These are phyloP conservation scores for Prillingera fragicola DNA, from an alignment of 1,284 basidiomycete species.

Conservation along the genomic window DNA sequence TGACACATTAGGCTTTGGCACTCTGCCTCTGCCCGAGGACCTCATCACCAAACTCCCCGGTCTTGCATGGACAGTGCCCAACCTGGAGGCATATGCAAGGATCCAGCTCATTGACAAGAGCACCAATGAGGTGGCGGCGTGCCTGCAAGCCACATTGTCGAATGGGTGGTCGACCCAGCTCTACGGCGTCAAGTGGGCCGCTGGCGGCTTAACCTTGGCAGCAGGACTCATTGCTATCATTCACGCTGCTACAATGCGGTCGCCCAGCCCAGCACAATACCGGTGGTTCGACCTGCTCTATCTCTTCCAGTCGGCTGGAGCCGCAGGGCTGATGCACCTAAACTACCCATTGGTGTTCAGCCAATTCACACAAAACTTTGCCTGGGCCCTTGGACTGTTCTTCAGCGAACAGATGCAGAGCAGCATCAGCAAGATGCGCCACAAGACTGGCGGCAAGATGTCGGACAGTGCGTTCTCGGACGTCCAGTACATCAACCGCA, in stretches of 20 bases:
- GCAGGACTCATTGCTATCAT: slow-evolving; percentile 63
- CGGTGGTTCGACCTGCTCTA: slow-evolving; percentile 71
- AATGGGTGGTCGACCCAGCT: slow-evolving; percentile 83
- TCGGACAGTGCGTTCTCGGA: slow-evolving; percentile 57
- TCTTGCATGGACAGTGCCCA: slow-evolving; percentile 81
- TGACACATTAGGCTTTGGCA: slow-evolving; percentile 54
- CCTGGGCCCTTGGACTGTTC: slow-evolving; percentile 83
- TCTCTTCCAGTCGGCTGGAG: slow-evolving; percentile 75
- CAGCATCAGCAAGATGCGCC: slow-evolving; percentile 75
- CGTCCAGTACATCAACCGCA: slow-evolving; percentile 65
- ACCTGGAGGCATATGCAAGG: slow-evolving; percentile 84
- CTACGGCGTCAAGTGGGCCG: slow-evolving; percentile 68
- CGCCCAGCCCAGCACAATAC: slow-evolving; percentile 51
- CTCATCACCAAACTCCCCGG: slow-evolving; percentile 58
- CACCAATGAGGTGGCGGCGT: slow-evolving; percentile 70
- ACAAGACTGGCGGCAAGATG: slow-evolving; percentile 70
- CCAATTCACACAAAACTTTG: slow-evolving; percentile 76
- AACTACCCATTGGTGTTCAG: slow-evolving; percentile 81
- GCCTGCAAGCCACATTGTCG: slow-evolving; percentile 81
- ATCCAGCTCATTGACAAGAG: slow-evolving; percentile 65
- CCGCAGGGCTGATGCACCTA: slow-evolving; percentile 69
- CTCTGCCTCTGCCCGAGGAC: slow-evolving; percentile 62
- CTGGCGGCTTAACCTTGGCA: slow-evolving; percentile 63
- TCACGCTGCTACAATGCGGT: slow-evolving; percentile 55
- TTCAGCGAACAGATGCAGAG: slow-evolving; percentile 61